A percentile compares a stretch with the other conserved stretches of the same genome.
phyloP scores from a whole-genome alignment of 1,284 basidiomycete genomes.

The Meripilus lineatus region DNA sequence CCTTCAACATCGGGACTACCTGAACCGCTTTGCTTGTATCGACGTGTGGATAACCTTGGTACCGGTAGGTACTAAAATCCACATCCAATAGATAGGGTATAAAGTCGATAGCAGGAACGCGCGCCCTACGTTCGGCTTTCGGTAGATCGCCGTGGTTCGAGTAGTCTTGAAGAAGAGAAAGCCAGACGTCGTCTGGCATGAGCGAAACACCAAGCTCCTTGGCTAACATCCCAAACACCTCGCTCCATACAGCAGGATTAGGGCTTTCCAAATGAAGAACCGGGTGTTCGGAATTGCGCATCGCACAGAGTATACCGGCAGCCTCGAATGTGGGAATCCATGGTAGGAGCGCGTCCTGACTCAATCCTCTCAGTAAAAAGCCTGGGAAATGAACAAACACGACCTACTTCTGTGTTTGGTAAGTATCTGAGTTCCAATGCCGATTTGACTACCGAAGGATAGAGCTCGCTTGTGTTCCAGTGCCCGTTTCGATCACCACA shows the following conservation, averaged over 20 bases:
- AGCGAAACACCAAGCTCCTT: constrained; percentile 16
- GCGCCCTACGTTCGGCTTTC: constrained; percentile 12
- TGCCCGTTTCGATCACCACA: constrained; percentile 21
- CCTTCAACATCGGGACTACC: not conserved
- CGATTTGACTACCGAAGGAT: constrained; percentile 24
- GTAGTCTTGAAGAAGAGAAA: constrained; percentile 13
- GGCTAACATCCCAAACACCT: constrained; percentile 17
- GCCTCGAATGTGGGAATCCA: constrained; percentile 22
- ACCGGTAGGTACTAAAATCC: constrained; percentile 1
- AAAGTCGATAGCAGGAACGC: constrained; percentile 18
- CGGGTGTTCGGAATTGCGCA: constrained; percentile 13
- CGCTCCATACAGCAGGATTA: constrained; percentile 16
- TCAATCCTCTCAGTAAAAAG: too few relatives aligned
- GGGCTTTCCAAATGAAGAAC: constrained; percentile 28
- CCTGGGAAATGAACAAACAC: too few relatives aligned
- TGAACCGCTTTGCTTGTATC: not conserved
- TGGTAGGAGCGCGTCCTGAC: too few relatives aligned
- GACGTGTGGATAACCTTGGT: not conserved
- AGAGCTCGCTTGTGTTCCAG: constrained; percentile 27
- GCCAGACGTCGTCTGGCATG: constrained; percentile 20
- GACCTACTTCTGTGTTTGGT: constrained; percentile 3
- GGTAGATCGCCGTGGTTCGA: not conserved
- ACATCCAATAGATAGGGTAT: constrained; percentile 17
- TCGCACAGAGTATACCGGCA: constrained; percentile 14
- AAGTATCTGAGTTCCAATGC: constrained; percentile 10